Base-by-base conservation (phyloP, 768 basidiomycete genomes). In the Brasilioporus rufonigricans region DNA sequence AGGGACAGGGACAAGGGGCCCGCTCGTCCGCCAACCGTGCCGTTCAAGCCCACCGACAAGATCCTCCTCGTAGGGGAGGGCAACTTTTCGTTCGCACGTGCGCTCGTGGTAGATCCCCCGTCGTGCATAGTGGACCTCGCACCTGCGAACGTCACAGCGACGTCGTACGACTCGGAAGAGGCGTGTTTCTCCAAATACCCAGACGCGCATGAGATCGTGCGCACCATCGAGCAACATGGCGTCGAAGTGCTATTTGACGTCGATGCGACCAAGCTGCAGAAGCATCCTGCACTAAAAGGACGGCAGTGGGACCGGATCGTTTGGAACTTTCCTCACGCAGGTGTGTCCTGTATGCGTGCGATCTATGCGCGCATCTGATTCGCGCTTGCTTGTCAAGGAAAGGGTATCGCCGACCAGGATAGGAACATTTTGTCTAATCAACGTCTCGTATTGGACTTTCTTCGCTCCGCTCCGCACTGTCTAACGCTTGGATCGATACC, bases 301-400 rank as follows among this genome's bases (percentile, higher is more conserved):
- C 73, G 76, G 57, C 80, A 73, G 51, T 89, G 88, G 81, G 87
- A 93, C 71, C 82, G 81, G 57, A 80, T 98, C 53, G 83, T 91
- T 8, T 98, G 93, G 87, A 97, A 98, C 69, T 98, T 98, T 67
- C 96, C 96, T 55, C 96, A 98, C 74, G 89, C 89, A 64, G 95
- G 95, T 91, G 27, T 13, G 64, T 59, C 4, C 43, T 23, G 12
- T 6, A 2, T 41, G 83, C 64, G 13, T 44, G 52, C n/a, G 43
- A 5, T 45, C 14, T 29, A 43, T 18, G 2, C 11, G 47, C 11
- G 26, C 23, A 9, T 23, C 26, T 55, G 1, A 44, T 44, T 58
- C 46, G 50, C 51, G 14, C 21, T 36, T 31, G 35, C 19, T 21
- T 36, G 44, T 59, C 39, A 64, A 91, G 89, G 90, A 24, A 91